Evolutionary conservation across 2,329 filamentous ascomycete genomes (phyloP).

Genomic region (Aspergillus aculeatus): DNA sequence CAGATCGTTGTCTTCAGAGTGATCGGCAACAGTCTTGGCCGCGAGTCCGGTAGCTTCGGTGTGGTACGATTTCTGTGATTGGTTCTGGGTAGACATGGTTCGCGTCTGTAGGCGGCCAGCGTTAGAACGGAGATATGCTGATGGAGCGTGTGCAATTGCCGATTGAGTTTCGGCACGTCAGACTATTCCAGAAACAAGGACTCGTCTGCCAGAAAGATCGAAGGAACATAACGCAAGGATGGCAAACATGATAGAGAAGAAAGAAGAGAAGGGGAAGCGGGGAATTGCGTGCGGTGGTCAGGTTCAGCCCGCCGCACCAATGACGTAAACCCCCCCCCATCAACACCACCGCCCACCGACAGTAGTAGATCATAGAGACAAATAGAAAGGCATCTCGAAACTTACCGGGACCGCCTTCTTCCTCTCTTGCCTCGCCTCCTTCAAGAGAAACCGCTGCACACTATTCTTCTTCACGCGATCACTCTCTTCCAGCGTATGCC

Average conservation of each 20-base stretch:
- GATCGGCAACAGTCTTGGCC: constrained; percentile 66
- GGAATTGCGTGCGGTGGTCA: not conserved
- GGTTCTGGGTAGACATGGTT: constrained; percentile 51
- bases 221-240: not conserved
- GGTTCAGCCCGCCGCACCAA: not conserved
- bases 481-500: constrained; percentile 69
- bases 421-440: constrained; percentile 60
- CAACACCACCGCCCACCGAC: not conserved
- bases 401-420: constrained; percentile 58
- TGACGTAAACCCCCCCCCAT: constrained; percentile 14
- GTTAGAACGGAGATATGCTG: constrained; percentile 6
- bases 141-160: not conserved
- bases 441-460: constrained; percentile 64
- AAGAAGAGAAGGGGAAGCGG: not conserved
- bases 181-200: not conserved
- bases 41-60: constrained; percentile 72
- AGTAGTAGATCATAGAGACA: not conserved
- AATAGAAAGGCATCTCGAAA: constrained; percentile 17
- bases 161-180: not conserved
- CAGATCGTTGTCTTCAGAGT: constrained; percentile 66
- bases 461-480: constrained; percentile 81
- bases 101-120: constrained; percentile 17
- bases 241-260: not conserved
- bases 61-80: constrained; percentile 64
- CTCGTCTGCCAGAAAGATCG: not conserved